Evolutionary conservation across 108 stramenopile species (phyloP), one percentile per base, ranked within the genome.

Genomic region (Cyclotella cryptica): DNA sequence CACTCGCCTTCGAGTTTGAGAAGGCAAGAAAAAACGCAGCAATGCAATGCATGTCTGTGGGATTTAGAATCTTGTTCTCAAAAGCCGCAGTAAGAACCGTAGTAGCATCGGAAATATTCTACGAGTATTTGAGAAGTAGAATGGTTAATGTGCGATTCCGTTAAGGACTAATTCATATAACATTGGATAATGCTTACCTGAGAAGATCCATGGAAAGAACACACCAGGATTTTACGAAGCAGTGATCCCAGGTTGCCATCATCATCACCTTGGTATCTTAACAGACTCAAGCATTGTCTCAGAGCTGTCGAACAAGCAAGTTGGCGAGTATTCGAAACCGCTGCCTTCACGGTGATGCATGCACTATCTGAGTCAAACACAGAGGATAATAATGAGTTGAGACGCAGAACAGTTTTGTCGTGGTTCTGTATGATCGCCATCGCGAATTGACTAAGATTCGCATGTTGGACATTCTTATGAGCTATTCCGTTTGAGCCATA

Each of bases 241-340:
- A 75, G 27, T 10, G 54, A 59, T 30, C 52, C 61, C 1, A 72
- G 39, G 54, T 72, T 26, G 3, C 52, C 74, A 24, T 59, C 49
- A 10, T 53, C 42, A 19, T 40, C 49, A 10, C 40, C 19, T 60
- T 69, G 57, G 28, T 62, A 76, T 30, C 69, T 72, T 66, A 82
- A n/a, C 70, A 82, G 51, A 47, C 81, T 76, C 41, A 82, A 54
- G 41, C 74, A 82, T 24, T 67, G 74, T 39, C 81, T 46, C 64
- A 82, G 59, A 27, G 55, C 27, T 51, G 42, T 52, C 18, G 21
- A 60, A 62, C 27, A 21, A 49, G 26, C 35, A 17, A 49, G 19
- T 27, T 26, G 21, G 52, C 45, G 63, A 42, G 35, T 35, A 62
- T 26, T 12, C 11, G 18, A 19, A 17, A 30, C 10, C 8, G 10